Percentiles rank a stretch among this genome's conserved stretches.
These are phyloP conservation scores for Benincasa hispida DNA, from an alignment of 306 rosid genomes.

Conservation along the genomic window DNA sequence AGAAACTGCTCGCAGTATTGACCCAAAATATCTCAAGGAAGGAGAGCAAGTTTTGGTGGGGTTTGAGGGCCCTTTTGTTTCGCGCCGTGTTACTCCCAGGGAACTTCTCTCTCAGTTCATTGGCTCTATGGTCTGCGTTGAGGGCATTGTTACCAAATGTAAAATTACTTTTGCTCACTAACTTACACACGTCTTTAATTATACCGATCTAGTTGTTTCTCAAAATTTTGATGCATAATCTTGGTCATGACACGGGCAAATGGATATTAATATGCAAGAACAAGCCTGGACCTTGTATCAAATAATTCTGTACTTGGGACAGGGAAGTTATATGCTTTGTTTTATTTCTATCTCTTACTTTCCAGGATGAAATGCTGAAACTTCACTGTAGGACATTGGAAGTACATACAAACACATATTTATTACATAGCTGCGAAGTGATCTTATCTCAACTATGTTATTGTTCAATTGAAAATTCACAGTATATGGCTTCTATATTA, in stretches of 20 bases:
- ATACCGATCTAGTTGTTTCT: background rate
- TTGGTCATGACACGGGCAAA: background rate
- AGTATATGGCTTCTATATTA: background rate
- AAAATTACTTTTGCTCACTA: background rate
- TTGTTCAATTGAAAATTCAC: background rate
- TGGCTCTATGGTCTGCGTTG: constrained; percentile 92
- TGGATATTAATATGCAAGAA: background rate
- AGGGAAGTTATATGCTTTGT: background rate
- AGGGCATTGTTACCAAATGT: constrained; percentile 95
- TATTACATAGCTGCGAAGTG: background rate
- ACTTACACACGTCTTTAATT: background rate
- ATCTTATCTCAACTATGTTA: background rate
- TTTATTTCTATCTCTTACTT: background rate
- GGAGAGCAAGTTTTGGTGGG: constrained; percentile 89
- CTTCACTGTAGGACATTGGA: background rate
- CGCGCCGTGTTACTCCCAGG: constrained; percentile 82
- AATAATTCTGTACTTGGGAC: background rate
- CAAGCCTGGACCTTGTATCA: background rate
- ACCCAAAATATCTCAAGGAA: constrained; percentile 64
- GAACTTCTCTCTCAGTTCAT: constrained; percentile 81
- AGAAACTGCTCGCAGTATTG: constrained; percentile 58
- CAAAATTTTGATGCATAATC: background rate
- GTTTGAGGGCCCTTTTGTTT: constrained; percentile 83
- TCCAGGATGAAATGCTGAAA: background rate
- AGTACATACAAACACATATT: background rate